phyloP scores from a whole-genome alignment of 2,329 filamentous ascomycete genomes.

The Paracoccidioides brasiliensis region DNA sequence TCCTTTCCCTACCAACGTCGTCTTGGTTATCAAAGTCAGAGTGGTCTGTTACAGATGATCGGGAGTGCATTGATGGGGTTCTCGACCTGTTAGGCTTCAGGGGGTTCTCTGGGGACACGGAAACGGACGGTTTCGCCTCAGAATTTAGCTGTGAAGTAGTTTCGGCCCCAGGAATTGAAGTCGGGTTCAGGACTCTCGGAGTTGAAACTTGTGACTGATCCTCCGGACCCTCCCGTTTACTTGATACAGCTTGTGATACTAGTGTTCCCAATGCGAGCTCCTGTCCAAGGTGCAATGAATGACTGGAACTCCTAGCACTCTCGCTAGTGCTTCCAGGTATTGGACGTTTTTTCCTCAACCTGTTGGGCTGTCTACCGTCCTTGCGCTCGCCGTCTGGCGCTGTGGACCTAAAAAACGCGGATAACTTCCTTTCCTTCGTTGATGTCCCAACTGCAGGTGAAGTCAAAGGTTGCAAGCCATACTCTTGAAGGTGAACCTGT shows the following conservation, averaged over 20 bases:
- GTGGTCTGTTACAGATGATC: conserved; percentile 58
- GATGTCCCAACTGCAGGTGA: conserved; percentile 39
- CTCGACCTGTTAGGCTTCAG: conserved; percentile 60
- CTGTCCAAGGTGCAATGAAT: conserved; percentile 48
- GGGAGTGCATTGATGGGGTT: conserved; percentile 61
- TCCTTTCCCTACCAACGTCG: conserved; percentile 42
- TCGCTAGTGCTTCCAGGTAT: conserved; percentile 63
- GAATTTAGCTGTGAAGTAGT: conserved; percentile 7
- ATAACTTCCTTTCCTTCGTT: conserved; percentile 52
- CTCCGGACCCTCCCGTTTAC: conserved; percentile 16
- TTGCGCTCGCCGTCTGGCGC: conserved; percentile 49
- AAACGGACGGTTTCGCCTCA: conserved; percentile 22
- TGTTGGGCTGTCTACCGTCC: conserved; percentile 62
- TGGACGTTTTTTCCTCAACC: conserved; percentile 73
- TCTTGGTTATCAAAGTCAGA: conserved; percentile 68
- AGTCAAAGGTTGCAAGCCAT: conserved; percentile 32
- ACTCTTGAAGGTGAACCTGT: conserved; percentile 24
- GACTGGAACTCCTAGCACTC: conserved; percentile 80
- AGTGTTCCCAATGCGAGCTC: conserved; percentile 28
- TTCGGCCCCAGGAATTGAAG: conserved; percentile 18
- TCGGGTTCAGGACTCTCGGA: conserved; percentile 21
- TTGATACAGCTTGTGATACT: conserved; percentile 14
- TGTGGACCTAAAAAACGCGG: conserved; percentile 57
- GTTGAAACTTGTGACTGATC: conserved; percentile 23
- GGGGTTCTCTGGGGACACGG: conserved; percentile 28